Base-by-base conservation (phyloP, 2,329 filamentous ascomycete species). In the Rhexocercosporidium sp. region DNA sequence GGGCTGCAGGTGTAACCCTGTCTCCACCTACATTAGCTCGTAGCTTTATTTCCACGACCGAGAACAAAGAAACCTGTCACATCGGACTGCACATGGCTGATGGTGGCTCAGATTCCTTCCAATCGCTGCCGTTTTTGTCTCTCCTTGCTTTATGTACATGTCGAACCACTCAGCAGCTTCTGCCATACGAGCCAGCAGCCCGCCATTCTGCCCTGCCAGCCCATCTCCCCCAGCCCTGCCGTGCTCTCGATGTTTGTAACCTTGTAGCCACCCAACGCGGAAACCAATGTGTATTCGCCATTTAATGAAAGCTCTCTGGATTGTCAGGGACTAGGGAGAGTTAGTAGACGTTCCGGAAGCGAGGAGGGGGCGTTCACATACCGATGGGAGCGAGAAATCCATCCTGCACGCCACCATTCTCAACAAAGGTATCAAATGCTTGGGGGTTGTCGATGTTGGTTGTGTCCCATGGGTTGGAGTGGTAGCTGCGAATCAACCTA, bases 401-500 rank as follows among this genome's bases (percentile, higher is more conserved):
- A 37, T 66, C 54, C 12, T 27, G n/a, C 57, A 53, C 22, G 14
- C 39, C 56, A 34, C 37, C 64, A 39, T 29, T 37, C 39, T 46
- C 56, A 46, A 64, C 5, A 11, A 53, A 44, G 37, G 31, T 54
- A 12, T 61, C 57, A 39, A 61, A n/a, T 34, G 56, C 53, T 4
- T 46, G 2, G 20, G 46, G 46, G 16, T 53, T 46, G 29, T 65
- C 20, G 41, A 47, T 62, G 54, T 51, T 59, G 49, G 62, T 62
- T n/a, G 60, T 59, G 9, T 59, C 22, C 63, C 54, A 65, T 22
- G 46, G 27, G 22, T 59, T 59, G 39, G 53, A 25, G 59, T 59
- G 49, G 25, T 61, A 29, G 37, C 27, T 56, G 11, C 56, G 22
- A 16, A 68, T 11, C n/a, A 68, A 44, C 27, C 31, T 39, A 29